These are phyloP conservation scores for Tetracladium maxilliforme DNA, from an alignment of 2,329 filamentous ascomycete species.

Conservation along the genomic window DNA sequence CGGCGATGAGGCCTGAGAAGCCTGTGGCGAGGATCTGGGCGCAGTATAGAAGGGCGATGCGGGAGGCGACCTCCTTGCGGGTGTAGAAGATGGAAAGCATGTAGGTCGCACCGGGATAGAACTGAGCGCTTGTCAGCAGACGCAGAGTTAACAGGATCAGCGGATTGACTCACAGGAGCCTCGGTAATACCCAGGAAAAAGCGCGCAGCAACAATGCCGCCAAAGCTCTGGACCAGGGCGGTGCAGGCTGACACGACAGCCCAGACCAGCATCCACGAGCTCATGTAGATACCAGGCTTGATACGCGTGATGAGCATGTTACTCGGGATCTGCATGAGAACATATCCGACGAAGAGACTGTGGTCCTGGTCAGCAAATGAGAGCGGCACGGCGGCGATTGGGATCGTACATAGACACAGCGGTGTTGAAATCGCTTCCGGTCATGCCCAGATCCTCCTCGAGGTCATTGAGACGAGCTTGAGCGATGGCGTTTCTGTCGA, in stretches of 20 bases:
- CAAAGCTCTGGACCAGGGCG: too few species aligned
- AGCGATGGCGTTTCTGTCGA: slow-evolving; percentile 31
- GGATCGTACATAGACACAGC: slow-evolving; percentile 24
- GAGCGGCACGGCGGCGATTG: too few species aligned
- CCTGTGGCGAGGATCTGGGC: slow-evolving; percentile 18
- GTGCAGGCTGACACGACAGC: too few species aligned
- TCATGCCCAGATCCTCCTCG: slow-evolving; percentile 25
- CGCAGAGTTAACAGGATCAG: slow-evolving; percentile 18
- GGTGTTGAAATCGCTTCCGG: slow-evolving; percentile 19
- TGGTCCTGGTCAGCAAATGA: too few species aligned
- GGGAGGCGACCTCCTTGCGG: slow-evolving; percentile 18
- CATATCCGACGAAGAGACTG: slow-evolving; percentile 22
- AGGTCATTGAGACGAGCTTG: slow-evolving; percentile 24
- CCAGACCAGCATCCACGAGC: slow-evolving; percentile 22
- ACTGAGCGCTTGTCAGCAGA: too few species aligned
- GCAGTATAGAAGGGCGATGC: slow-evolving; percentile 20
- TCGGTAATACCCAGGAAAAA: too few species aligned
- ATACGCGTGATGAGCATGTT: slow-evolving; percentile 29
- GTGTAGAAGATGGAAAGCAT: slow-evolving; percentile 31
- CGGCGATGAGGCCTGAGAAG: slow-evolving; percentile 21
- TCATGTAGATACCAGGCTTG: slow-evolving; percentile 25
- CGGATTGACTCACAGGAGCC: too few species aligned
- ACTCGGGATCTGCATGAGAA: slow-evolving; percentile 22
- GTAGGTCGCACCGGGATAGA: slow-evolving; percentile 29
- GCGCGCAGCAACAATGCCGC: too few species aligned